Evolutionary conservation across 2,329 filamentous ascomycete genomes (phyloP).

Genomic region (Beauveria caledonica): DNA sequence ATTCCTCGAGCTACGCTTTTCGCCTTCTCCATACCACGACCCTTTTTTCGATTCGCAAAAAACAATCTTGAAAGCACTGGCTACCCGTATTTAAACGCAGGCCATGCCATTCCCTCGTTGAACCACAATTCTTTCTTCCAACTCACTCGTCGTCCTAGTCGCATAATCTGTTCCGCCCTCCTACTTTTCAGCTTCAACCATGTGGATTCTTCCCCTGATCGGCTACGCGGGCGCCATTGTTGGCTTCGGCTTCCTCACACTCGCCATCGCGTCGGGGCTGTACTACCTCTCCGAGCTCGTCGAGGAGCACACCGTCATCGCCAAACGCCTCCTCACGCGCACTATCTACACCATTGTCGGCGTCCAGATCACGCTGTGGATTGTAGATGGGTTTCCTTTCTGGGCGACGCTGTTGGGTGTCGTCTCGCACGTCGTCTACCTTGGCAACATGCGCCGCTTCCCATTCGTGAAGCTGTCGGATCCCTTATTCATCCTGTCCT

Average conservation of each 20-base stretch:
- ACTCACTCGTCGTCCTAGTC: not conserved
- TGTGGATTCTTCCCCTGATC: constrained; percentile 94
- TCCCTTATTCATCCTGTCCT: constrained; percentile 77
- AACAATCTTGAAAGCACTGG: not conserved
- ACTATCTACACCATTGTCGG: constrained; percentile 78
- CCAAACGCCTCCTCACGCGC: constrained; percentile 75
- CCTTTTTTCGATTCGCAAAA: not conserved
- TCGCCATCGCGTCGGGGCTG: constrained; percentile 94
- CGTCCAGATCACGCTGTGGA: constrained; percentile 63
- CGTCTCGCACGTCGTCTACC: constrained; percentile 73
- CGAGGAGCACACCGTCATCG: constrained; percentile 91
- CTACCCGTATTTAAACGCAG: not conserved
- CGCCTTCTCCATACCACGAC: not conserved
- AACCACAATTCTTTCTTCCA: not conserved
- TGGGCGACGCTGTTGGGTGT: constrained; percentile 67
- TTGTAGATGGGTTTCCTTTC: constrained; percentile 82
- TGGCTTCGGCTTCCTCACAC: constrained; percentile 87
- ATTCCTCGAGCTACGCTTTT: not conserved
- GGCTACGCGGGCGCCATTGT: constrained; percentile 81
- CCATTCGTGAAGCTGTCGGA: constrained; percentile 78
- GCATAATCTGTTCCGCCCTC: not conserved
- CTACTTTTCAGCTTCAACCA: constrained; percentile 33
- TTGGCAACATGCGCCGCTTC: constrained; percentile 72
- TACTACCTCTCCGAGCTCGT: constrained; percentile 98
- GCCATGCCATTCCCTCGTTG: constrained; percentile 10